These are phyloP conservation scores for Reticulascus tulasneorum DNA, from an alignment of 2,329 filamentous ascomycete species.

Conservation along the genomic window DNA sequence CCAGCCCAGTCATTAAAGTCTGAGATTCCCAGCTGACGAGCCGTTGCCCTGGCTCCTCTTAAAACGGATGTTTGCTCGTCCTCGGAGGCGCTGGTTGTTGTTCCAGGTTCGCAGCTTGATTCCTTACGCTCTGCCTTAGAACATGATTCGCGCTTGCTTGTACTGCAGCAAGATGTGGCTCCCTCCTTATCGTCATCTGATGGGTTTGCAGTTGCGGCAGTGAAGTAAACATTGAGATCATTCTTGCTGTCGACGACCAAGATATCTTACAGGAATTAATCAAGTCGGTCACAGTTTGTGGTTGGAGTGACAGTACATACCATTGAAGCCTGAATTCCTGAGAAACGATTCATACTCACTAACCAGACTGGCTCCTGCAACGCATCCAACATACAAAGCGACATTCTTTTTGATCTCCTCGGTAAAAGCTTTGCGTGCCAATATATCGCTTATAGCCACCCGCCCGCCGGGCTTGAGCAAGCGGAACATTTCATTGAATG, in stretches of 20 bases:
- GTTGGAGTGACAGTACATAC: conserved; percentile 25
- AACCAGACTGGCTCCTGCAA: conserved; percentile 52
- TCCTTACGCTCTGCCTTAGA: not conserved
- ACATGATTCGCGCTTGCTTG: not conserved
- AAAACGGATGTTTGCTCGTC: not conserved
- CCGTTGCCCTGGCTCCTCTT: not conserved
- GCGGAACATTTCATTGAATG: conserved; percentile 55
- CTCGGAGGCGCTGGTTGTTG: not conserved
- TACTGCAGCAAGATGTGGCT: conserved; percentile 10
- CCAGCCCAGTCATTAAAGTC: conserved; percentile 50
- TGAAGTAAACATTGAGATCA: conserved; percentile 45
- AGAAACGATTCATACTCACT: conserved; percentile 50
- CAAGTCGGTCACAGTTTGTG: not conserved
- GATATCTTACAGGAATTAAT: conserved; percentile 26
- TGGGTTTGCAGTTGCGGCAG: conserved; percentile 21
- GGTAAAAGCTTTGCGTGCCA: conserved; percentile 46
- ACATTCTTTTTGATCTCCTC: conserved; percentile 43
- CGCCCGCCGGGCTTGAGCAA: conserved; percentile 54
- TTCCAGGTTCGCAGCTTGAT: conserved; percentile 1
- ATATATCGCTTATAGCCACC: conserved; percentile 57
- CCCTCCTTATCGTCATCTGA: no score
- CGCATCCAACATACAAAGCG: conserved; percentile 56
- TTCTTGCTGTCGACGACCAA: conserved; percentile 39
- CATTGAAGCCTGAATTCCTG: conserved; percentile 42
- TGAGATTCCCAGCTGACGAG: conserved; percentile 19